Conservation (phyloP, 148 eudicot genomes). For the Camellia granthamiana region DNA sequence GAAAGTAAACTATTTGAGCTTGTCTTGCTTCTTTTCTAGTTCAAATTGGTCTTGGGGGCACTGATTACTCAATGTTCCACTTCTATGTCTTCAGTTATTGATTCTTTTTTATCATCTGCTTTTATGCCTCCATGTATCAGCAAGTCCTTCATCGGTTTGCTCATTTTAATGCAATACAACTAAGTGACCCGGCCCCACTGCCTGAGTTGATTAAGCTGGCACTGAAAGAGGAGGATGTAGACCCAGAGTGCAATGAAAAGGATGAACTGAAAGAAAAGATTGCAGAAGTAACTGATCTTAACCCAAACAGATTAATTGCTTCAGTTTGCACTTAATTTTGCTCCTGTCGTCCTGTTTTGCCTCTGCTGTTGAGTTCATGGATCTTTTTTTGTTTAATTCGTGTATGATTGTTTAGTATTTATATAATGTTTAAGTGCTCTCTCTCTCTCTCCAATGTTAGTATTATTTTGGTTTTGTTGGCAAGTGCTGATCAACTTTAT, state of each 20-base stretch:
- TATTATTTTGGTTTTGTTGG: too few species aligned
- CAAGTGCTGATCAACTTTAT: too few species aligned
- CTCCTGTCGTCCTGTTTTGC: constrained; percentile 1
- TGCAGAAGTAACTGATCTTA: too few species aligned
- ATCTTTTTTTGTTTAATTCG: too few species aligned
- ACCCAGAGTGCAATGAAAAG: constrained; percentile 52
- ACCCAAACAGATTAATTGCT: background rate
- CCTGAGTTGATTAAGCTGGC: constrained; percentile 63
- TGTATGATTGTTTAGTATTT: too few species aligned
- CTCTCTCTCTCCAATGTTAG: too few species aligned
- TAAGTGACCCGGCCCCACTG: constrained; percentile 86
- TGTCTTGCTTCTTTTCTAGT: background rate
- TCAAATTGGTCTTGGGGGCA: constrained; percentile 11
- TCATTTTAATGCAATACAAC: constrained; percentile 90
- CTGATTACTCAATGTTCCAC: constrained; percentile 8
- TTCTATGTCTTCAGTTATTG: constrained; percentile 6
- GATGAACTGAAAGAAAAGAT: constrained; percentile 53
- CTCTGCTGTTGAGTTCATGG: background rate
- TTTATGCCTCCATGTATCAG: constrained; percentile 33
- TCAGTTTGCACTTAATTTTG: constrained; percentile 5
- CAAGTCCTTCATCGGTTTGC: constrained; percentile 90
- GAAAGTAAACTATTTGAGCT: constrained; percentile 8
- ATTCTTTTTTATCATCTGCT: constrained; percentile 17
- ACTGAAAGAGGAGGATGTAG: constrained; percentile 75
- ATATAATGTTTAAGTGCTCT: too few species aligned